Conservation (phyloP, 2,329 filamentous ascomycete genomes). For the Ophiocordyceps camponoti-rufipedis region DNA sequence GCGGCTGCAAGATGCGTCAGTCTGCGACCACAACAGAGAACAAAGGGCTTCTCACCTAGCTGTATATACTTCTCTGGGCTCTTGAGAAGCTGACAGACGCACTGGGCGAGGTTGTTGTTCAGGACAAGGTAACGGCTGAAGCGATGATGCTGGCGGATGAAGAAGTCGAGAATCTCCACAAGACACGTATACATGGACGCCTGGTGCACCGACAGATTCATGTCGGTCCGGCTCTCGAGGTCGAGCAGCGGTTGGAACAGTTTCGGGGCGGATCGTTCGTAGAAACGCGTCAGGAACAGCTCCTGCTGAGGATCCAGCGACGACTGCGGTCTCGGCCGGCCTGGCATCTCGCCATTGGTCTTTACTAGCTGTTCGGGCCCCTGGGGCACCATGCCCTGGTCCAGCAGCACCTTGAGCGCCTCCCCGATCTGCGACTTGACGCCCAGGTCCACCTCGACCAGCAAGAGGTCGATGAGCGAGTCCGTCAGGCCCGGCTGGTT, state of each 20-base stretch:
- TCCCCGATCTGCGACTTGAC: constrained; percentile 94
- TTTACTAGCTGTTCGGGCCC: constrained; percentile 38
- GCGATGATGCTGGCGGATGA: constrained; percentile 73
- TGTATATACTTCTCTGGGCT: constrained; percentile 85
- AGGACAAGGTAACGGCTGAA: constrained; percentile 80
- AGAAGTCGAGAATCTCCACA: constrained; percentile 86
- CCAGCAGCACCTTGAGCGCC: constrained; percentile 82
- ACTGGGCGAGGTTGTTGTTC: constrained; percentile 55
- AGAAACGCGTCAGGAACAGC: constrained; percentile 72
- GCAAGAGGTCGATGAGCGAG: constrained; percentile 75
- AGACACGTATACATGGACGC: constrained; percentile 83
- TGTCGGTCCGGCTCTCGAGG: constrained; percentile 49
- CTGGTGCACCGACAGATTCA: constrained; percentile 62
- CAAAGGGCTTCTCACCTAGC: constrained; percentile 61
- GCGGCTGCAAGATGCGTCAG: constrained; percentile 36
- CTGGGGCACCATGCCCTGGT: constrained; percentile 37
- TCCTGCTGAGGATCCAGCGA: constrained; percentile 58
- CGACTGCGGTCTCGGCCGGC: constrained; percentile 37
- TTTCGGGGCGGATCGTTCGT: constrained; percentile 67
- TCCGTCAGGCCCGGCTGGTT: constrained; percentile 76
- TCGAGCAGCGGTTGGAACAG: constrained; percentile 77
- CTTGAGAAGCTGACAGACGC: constrained; percentile 65
- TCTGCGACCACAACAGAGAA: too few relatives aligned
- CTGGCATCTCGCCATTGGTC: constrained; percentile 48
- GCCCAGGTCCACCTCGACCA: constrained; percentile 81